These are phyloP conservation scores for Ochetophila trinervis DNA, from an alignment of 306 rosid species.

Conservation along the genomic window DNA sequence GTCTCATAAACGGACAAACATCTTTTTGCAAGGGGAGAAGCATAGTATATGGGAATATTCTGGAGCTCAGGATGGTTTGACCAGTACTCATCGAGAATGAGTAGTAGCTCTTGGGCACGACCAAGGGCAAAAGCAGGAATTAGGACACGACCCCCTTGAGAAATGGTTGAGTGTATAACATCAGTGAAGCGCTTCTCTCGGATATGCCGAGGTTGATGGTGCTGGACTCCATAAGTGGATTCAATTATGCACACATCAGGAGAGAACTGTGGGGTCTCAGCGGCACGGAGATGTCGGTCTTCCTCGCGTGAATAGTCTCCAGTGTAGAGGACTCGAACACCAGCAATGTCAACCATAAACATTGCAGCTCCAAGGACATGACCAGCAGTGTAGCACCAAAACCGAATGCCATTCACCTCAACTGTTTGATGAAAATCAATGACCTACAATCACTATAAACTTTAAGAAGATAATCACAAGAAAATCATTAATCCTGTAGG, in stretches of 20 bases:
- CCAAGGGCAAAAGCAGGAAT: constrained; percentile 94
- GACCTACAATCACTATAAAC: constrained; percentile 51
- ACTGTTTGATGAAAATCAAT: constrained; percentile 95
- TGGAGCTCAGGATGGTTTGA: constrained; percentile 89
- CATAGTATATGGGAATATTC: constrained; percentile 85
- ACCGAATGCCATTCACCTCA: constrained; percentile 86
- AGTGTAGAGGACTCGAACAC: constrained; percentile 89
- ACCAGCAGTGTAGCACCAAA: constrained; percentile 99
- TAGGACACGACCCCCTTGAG: constrained; percentile 95
- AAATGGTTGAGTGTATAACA: constrained; percentile 76
- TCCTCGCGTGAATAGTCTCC: constrained; percentile 98
- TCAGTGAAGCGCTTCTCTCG: constrained; percentile 92
- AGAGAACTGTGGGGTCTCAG: constrained; percentile 91
- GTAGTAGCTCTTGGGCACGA: constrained; percentile 91
- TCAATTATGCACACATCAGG: constrained; percentile 96
- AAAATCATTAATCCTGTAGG: background rate
- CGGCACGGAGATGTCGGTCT: constrained; percentile 94
- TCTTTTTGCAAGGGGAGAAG: constrained; percentile 93
- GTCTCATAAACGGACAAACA: constrained; percentile 93
- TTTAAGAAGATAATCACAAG: constrained; percentile 17
- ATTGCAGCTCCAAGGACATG: constrained; percentile 99
- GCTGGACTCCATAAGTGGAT: constrained; percentile 92
- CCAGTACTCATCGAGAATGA: constrained; percentile 96
- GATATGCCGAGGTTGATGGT: constrained; percentile 84
- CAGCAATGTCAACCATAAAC: constrained; percentile 98